Evolutionary conservation across 1,284 basidiomycete species (phyloP).

Genomic region (Polyporus tsugae): DNA sequence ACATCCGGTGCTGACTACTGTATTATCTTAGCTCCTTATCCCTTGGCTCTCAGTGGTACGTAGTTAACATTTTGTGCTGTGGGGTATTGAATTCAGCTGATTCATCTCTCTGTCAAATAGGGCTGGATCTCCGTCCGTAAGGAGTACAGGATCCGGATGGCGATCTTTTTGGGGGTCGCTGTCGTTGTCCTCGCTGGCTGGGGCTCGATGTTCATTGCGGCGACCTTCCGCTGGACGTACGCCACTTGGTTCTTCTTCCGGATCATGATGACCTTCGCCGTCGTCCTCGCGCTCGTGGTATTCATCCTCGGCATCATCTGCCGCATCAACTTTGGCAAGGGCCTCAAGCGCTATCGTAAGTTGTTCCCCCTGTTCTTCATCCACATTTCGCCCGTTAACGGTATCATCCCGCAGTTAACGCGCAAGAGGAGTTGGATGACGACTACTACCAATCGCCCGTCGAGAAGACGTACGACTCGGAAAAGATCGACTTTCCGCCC

Average conservation of each 20-base stretch:
- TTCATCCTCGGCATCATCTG: constrained; percentile 72
- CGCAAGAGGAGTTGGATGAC: constrained; percentile 59
- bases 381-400: not conserved
- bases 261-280: constrained; percentile 65
- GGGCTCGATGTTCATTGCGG: constrained; percentile 75
- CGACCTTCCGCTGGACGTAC: constrained; percentile 80
- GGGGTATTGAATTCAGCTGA: constrained; percentile 6
- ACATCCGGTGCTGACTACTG: not conserved
- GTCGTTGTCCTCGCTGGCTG: constrained; percentile 69
- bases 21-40: constrained; percentile 58
- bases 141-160: constrained; percentile 66
- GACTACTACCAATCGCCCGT: constrained; percentile 56
- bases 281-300: constrained; percentile 60
- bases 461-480: constrained; percentile 44
- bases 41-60: constrained; percentile 72
- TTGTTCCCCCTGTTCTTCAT: constrained; percentile 26
- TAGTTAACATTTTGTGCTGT: constrained; percentile 14
- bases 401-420: constrained; percentile 54
- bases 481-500: constrained; percentile 75
- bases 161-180: constrained; percentile 68
- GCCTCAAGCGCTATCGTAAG: constrained; percentile 72
- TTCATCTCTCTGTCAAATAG: constrained; percentile 42
- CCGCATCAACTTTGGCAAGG: constrained; percentile 78
- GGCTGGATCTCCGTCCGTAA: constrained; percentile 80
- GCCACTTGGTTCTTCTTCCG: constrained; percentile 78